Evolutionary conservation across 345 rosid species (phyloP).

Genomic region (Linum trigynum): DNA sequence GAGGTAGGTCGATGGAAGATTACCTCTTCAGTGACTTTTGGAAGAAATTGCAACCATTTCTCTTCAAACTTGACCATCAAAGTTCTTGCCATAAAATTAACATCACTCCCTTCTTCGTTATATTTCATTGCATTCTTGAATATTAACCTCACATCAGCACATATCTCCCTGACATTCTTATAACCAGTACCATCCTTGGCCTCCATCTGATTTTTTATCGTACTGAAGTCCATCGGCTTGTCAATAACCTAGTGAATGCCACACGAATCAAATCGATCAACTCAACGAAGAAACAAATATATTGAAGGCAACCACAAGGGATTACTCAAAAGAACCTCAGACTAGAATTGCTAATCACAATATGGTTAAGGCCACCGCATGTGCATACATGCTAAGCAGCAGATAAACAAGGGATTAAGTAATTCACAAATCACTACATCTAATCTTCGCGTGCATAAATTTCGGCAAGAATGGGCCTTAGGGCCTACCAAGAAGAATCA

Average conservation of each 20-base stretch:
- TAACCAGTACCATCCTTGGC: slow-evolving; percentile 66
- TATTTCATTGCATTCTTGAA: slow-evolving; percentile 95
- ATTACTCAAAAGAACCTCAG: too few relatives aligned
- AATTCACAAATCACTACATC: too few relatives aligned
- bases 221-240: slow-evolving; percentile 92
- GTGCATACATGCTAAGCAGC: too few relatives aligned
- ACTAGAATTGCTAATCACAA: background rate
- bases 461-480: too few relatives aligned
- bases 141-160: slow-evolving; percentile 70
- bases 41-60: slow-evolving; percentile 72
- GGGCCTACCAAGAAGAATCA: too few relatives aligned
- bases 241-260: slow-evolving; percentile 55
- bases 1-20: background rate
- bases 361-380: background rate
- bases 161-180: slow-evolving; percentile 67
- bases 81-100: slow-evolving; percentile 73
- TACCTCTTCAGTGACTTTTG: slow-evolving; percentile 85
- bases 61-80: slow-evolving; percentile 77
- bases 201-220: slow-evolving; percentile 81
- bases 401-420: too few relatives aligned
- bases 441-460: too few relatives aligned
- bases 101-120: slow-evolving; percentile 63
- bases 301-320: background rate
- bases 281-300: background rate
- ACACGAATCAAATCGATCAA: slow-evolving; percentile 7